phyloP scores from a whole-genome alignment of 2,329 filamentous ascomycete species.

The Zarea fungicola region DNA sequence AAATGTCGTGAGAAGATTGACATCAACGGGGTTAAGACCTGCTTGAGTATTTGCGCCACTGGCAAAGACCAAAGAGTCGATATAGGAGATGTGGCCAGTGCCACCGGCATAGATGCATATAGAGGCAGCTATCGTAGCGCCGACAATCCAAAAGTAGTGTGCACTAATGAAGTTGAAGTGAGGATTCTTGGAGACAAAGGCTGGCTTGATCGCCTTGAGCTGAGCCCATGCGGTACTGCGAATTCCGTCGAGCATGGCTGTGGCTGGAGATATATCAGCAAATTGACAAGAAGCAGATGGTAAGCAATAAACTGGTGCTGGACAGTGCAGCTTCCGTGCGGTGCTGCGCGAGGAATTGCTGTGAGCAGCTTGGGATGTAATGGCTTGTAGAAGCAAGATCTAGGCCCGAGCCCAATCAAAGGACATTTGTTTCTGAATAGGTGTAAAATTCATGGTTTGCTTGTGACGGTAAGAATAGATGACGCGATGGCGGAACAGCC shows the following conservation, averaged over 20 bases:
- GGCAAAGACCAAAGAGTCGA: slow-evolving; percentile 87
- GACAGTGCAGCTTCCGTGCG: too few species aligned
- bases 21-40: slow-evolving; percentile 75
- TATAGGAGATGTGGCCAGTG: slow-evolving; percentile 61
- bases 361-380: neutral
- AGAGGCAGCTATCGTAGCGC: slow-evolving; percentile 67
- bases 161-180: slow-evolving; percentile 77
- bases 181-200: slow-evolving; percentile 55
- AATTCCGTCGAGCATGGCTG: slow-evolving; percentile 28
- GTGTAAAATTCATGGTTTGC: slow-evolving; percentile 12
- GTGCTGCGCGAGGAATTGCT: neutral
- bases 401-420: slow-evolving; percentile 22
- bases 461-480: neutral
- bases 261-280: neutral
- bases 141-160: slow-evolving; percentile 81
- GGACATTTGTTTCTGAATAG: slow-evolving; percentile 15
- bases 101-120: slow-evolving; percentile 64
- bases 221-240: slow-evolving; percentile 35
- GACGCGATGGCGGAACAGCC: neutral
- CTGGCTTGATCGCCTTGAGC: slow-evolving; percentile 47
- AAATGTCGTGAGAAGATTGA: slow-evolving; percentile 63
- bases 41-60: slow-evolving; percentile 85
- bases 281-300: neutral
- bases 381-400: neutral
- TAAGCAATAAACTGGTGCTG: neutral